These are phyloP conservation scores for Hura crepitans DNA, from an alignment of 441 rosid species.

Conservation along the genomic window DNA sequence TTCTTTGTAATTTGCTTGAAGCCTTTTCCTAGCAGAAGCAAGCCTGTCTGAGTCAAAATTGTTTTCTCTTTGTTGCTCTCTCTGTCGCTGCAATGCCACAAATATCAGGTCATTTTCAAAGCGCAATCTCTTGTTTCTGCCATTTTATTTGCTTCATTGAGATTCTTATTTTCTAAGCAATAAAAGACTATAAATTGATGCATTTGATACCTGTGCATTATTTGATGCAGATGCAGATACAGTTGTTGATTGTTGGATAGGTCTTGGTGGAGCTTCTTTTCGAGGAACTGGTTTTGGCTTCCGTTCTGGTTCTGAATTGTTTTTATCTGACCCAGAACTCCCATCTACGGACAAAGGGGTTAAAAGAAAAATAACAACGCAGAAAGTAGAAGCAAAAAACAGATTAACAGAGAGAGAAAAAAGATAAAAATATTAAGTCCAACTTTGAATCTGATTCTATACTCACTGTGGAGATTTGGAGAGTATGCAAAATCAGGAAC, in stretches of 20 bases:
- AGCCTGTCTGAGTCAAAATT: constrained; percentile 58
- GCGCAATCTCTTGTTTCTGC: neutral
- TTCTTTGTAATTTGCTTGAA: constrained; percentile 76
- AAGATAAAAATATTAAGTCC: constrained; percentile 28
- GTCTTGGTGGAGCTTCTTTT: constrained; percentile 50
- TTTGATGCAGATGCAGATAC: constrained; percentile 42
- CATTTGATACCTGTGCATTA: constrained; percentile 40
- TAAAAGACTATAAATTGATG: constrained; percentile 14
- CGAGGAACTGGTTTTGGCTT: constrained; percentile 47
- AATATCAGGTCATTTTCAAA: neutral
- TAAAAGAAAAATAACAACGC: neutral
- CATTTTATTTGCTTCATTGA: no score
- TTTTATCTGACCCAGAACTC: constrained; percentile 73
- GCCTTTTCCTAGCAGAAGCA: constrained; percentile 77
- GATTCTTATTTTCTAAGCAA: constrained; percentile 25
- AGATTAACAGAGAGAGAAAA: constrained; percentile 15
- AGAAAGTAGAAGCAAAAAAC: constrained; percentile 2
- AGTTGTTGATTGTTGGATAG: constrained; percentile 35
- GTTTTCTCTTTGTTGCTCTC: constrained; percentile 50
- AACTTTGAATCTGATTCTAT: constrained; percentile 43
- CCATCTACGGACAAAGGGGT: constrained; percentile 44
- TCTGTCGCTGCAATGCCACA: constrained; percentile 53
- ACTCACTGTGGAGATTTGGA: constrained; percentile 65
- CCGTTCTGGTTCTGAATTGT: constrained; percentile 63
- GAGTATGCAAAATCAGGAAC: constrained; percentile 63